Percentiles rank a stretch among this genome's conserved stretches.
Evolutionary conservation across 495 filamentous ascomycete genomes (phyloP).

Genomic region (Lasiosphaeris hirsuta): DNA sequence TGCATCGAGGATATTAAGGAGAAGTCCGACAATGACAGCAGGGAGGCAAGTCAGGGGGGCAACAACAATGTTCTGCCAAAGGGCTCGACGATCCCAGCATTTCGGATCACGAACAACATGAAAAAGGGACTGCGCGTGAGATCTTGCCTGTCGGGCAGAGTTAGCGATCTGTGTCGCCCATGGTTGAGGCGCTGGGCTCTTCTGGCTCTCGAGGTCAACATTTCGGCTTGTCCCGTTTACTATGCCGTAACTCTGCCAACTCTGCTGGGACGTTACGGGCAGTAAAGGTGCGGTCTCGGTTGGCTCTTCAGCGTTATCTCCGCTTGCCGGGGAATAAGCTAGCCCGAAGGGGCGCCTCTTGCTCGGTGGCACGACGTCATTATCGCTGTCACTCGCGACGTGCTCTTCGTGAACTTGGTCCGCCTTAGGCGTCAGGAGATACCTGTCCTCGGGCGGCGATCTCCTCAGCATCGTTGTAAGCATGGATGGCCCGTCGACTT

Average conservation of each 20-base stretch:
- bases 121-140: constrained; percentile 10
- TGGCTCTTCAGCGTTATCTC: constrained; percentile 19
- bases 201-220: constrained; percentile 43
- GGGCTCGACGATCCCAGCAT: constrained; percentile 62
- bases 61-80: constrained; percentile 63
- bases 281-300: constrained; percentile 40
- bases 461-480: constrained; percentile 61
- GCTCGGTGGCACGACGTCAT: constrained; percentile 8
- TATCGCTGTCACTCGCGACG: constrained; percentile 24
- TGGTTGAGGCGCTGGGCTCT: constrained; percentile 18
- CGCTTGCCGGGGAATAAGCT: neutral
- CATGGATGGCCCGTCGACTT: constrained; percentile 50
- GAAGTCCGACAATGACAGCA: constrained; percentile 79
- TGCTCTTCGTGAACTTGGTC: constrained; percentile 20
- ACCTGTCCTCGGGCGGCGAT: constrained; percentile 40
- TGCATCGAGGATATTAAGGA: constrained; percentile 91
- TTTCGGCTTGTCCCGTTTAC: constrained; percentile 17
- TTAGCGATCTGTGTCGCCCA: constrained; percentile 19
- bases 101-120: constrained; percentile 54
- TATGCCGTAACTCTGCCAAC: constrained; percentile 22
- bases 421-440: constrained; percentile 8
- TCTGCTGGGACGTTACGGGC: constrained; percentile 22
- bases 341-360: neutral
- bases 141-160: constrained; percentile 6
- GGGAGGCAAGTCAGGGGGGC: constrained; percentile 70